These are phyloP conservation scores for Cymbopogon citratus DNA, from an alignment of 176 grass and related monocot genomes.

Conservation along the genomic window DNA sequence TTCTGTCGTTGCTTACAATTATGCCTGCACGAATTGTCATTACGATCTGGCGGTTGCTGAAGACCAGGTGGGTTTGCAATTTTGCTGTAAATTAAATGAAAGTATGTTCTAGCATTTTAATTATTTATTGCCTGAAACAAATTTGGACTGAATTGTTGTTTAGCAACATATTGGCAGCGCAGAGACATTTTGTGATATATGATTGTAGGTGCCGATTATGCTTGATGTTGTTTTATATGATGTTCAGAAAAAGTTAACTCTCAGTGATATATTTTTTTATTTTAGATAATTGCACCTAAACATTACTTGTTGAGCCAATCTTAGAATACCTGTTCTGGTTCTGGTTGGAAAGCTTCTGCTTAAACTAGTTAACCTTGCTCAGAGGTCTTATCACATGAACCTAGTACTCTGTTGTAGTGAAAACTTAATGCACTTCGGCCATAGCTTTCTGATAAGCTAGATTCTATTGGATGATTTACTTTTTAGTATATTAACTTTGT, in stretches of 20 bases:
- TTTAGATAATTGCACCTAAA: background rate
- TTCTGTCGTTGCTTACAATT: conserved; percentile 85
- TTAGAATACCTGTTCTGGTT: background rate
- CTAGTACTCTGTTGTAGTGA: background rate
- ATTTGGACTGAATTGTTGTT: background rate
- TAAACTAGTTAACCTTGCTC: no score
- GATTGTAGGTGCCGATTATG: background rate
- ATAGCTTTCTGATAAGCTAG: conserved; percentile 5
- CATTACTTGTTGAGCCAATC: background rate
- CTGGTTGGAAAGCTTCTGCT: conserved; percentile 2
- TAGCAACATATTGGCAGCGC: background rate
- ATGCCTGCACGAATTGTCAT: conserved; percentile 83
- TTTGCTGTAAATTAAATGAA: conserved; percentile 18
- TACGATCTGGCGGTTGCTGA: conserved; percentile 69
- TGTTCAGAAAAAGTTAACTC: background rate
- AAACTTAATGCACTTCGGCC: background rate
- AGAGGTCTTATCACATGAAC: no score
- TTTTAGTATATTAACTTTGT: background rate
- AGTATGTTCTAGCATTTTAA: background rate
- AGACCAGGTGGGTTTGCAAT: conserved; percentile 51
- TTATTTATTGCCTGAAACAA: background rate
- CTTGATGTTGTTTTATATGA: conserved; percentile 5
- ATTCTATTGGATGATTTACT: background rate
- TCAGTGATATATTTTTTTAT: conserved; percentile 1
- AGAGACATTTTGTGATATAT: background rate